Base-by-base conservation (phyloP, 2,329 filamentous ascomycete species). In the Aspergillus sp. region DNA sequence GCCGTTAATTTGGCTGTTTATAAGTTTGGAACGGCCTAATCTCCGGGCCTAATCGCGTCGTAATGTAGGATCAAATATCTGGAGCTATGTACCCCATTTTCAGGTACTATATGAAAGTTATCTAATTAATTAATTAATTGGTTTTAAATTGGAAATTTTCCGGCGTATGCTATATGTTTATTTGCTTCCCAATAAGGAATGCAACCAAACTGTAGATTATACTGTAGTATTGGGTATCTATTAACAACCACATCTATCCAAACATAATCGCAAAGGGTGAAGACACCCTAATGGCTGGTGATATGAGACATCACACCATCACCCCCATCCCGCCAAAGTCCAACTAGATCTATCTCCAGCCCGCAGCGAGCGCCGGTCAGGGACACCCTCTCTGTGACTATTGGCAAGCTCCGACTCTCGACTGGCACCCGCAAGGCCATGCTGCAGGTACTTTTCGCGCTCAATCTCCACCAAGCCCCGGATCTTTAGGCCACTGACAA, bases 381-480 rank as follows among this genome's bases (percentile, higher is more conserved):
- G 67, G 31, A 68, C 66, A 6, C 40, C 27, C 12, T 52, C 49
- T 21, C 39, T 43, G 41, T 44, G 49, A n/a, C 35, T 39, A 63
- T 66, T 64, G 15, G 65, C 59, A 52, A 69, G 67, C 23, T 81
- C 78, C 12, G 68, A 56, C 45, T 80, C 78, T 52, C 75, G 73
- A 57, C 67, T 78, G n/a, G 78, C 79, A 2, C 79, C 77, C 14
- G 76, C 72, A 39, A 81, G 64, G 27, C 79, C 79, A 64, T 80
- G 71, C 46, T 79, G 76, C 39, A 88, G 69, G 63, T 87, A 89
- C 44, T 82, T 82, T 49, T 89, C 87, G 25, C 84, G 77, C 65
- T 88, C 86, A 19, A 89, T 81, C 69, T 89, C 86, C 6, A 87
- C 82, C 46, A 85, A 77, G 0, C 85, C 85, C 57, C 82, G 82